Evolutionary conservation across 2,329 filamentous ascomycete genomes (phyloP), one percentile per base, ranked within the genome.

Genomic region (Talaromyces sp.): DNA sequence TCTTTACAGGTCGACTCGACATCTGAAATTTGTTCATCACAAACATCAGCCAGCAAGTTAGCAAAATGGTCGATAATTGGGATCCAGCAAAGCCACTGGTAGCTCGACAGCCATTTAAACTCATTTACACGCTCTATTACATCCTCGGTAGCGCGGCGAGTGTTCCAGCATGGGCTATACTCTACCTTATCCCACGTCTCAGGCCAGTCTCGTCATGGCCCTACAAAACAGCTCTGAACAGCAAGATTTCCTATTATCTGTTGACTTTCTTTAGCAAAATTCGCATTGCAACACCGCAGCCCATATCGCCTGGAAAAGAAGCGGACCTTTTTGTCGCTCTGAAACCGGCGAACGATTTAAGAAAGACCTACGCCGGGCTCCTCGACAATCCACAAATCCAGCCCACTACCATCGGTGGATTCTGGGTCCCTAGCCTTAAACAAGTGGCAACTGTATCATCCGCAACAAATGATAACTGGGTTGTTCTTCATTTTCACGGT

Each of bases 151-250:
- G 11, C 22, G 47, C 45, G 16, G 24, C 52, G 6, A 35, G 35
- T 8, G 8, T 62, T 16, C 47, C 47, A 24, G 35, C 33, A 14
- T 62, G 45, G 47, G 60, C 60, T 43, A n/a, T 56, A 35, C 11
- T 43, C 13, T 62, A 62, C 24, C 10, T 14, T 0, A n/a, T 62
- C 10, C 60, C 60, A 4, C 41, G 1, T 39, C 19, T 56, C 13
- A 19, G 60, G 24, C 60, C 60, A 2, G 60, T 62, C 47, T 41
- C 60, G 11, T 62, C 60, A 43, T 62, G 60, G 60, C 37, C 47
- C 8, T 62, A 54, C 60, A 62, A 62, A 43, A 54, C 47, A 5
- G 60, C 60, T 5, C 33, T 62, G 19, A 24, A 2, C n/a, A 56
- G 35, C 43, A 60, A 48, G 14, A 33, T 60, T 16, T 48, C n/a